Evolutionary conservation across 2,329 filamentous ascomycete genomes (phyloP).

Genomic region (Fusarium sp.): DNA sequence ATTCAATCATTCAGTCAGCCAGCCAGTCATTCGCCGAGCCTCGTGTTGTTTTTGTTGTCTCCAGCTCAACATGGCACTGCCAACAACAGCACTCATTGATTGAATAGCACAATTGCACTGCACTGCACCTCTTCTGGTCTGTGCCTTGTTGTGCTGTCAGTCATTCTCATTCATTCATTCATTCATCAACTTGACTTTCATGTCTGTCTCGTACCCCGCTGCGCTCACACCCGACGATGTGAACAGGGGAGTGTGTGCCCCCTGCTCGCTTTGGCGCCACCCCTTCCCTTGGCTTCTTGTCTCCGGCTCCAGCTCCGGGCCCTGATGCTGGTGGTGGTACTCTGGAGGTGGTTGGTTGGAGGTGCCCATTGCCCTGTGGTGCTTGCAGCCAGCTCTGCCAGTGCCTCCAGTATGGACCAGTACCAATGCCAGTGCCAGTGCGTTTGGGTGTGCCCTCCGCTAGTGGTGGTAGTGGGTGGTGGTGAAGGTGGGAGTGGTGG

Average conservation of each 20-base stretch:
- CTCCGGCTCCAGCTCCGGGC: constrained; percentile 40
- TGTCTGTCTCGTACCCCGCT: constrained; percentile 31
- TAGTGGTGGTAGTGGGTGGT: constrained; percentile 1
- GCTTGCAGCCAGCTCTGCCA: constrained; percentile 20
- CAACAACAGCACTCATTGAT: neutral
- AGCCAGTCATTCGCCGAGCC: neutral
- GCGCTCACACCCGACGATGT: constrained; percentile 16
- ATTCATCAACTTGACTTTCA: neutral
- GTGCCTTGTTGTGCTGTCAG: constrained; percentile 18
- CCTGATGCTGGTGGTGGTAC: constrained; percentile 28
- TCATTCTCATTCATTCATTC: constrained; percentile 12
- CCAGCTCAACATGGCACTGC: neutral
- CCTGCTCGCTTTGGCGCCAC: constrained; percentile 26
- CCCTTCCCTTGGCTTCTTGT: constrained; percentile 33
- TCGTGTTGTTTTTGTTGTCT: neutral
- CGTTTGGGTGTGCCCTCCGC: constrained; percentile 27
- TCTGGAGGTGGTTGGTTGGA: constrained; percentile 1
- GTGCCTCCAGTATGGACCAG: constrained; percentile 1
- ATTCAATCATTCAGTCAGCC: neutral
- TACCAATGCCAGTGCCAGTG: constrained; percentile 5
- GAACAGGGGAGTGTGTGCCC: constrained; percentile 2
- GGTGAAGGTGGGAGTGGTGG: neutral
- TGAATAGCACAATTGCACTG: constrained; percentile 31
- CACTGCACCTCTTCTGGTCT: constrained; percentile 14
- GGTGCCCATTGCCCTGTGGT: neutral